Conservation (phyloP, 305 asterid species). For the Fraxinus nigra region DNA sequence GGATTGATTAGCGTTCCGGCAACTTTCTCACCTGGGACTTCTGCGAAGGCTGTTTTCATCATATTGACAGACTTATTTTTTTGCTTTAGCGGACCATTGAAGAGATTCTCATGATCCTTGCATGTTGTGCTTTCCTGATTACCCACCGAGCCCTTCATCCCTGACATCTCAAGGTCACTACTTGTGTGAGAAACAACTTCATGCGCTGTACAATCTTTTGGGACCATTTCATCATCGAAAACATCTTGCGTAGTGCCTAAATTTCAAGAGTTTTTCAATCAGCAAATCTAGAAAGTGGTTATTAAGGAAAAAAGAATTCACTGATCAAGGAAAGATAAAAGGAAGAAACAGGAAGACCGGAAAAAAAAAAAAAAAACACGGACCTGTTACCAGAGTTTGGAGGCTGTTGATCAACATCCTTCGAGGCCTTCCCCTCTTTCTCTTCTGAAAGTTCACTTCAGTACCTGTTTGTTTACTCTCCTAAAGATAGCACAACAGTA, state of each 20-base stretch:
- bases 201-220: slow-evolving; percentile 23
- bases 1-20: slow-evolving; percentile 28
- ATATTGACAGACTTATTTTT: slow-evolving; percentile 26
- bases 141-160: slow-evolving; percentile 22
- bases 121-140: slow-evolving; percentile 22
- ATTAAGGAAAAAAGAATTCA: neutral
- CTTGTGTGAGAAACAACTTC: slow-evolving; percentile 24
- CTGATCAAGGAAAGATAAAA: neutral
- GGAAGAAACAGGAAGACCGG: slow-evolving; percentile 3
- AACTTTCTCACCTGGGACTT: slow-evolving; percentile 31
- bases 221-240: slow-evolving; percentile 22
- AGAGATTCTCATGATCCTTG: slow-evolving; percentile 25
- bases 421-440: slow-evolving; percentile 60
- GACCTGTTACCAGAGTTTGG: slow-evolving; percentile 34
- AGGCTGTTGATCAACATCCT: slow-evolving; percentile 19
- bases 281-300: slow-evolving; percentile 16
- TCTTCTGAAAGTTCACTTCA: slow-evolving; percentile 30
- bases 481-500: slow-evolving; percentile 31
- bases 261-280: neutral
- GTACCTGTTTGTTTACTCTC: slow-evolving; percentile 29
- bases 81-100: slow-evolving; percentile 22
- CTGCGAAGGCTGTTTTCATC: slow-evolving; percentile 17
- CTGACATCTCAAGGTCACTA: slow-evolving; percentile 28
- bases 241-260: slow-evolving; percentile 28
- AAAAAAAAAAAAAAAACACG: neutral